Evolutionary conservation across 495 filamentous ascomycete species (phyloP).

Genomic region (Lasiosphaeria miniovina): DNA sequence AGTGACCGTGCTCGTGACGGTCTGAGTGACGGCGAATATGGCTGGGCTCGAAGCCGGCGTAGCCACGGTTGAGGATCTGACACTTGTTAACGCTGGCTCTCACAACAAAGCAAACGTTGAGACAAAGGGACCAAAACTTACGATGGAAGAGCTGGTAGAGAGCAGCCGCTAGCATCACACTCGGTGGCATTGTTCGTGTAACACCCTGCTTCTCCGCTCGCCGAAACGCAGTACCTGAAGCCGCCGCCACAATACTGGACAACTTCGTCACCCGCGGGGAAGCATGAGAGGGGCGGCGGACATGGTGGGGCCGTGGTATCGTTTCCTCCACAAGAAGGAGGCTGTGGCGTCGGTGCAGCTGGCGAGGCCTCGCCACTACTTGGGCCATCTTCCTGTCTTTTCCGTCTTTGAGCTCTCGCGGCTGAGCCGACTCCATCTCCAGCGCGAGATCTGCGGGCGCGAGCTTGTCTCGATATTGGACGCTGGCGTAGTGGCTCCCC

Average conservation of each 20-base stretch:
- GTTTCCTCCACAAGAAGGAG: background rate
- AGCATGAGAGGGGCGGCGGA: slow-evolving; percentile 6
- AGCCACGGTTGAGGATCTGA: background rate
- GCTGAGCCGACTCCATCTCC: background rate
- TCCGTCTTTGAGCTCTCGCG: background rate
- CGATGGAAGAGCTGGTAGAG: background rate
- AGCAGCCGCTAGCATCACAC: slow-evolving; percentile 6
- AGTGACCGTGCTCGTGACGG: slow-evolving; percentile 15
- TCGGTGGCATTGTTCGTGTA: slow-evolving; percentile 7
- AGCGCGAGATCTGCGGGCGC: background rate
- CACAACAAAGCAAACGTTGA: background rate
- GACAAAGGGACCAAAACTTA: background rate
- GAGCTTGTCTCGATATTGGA: background rate
- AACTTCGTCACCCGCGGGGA: background rate
- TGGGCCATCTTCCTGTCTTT: background rate
- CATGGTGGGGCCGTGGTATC: background rate
- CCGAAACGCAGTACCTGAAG: slow-evolving; percentile 13
- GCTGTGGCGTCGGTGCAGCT: background rate
- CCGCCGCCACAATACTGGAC: slow-evolving; percentile 15
- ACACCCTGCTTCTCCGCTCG: slow-evolving; percentile 7
- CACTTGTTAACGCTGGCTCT: background rate
- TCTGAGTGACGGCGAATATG: slow-evolving; percentile 18
- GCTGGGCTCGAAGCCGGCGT: slow-evolving; percentile 2
- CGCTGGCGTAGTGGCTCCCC: background rate
- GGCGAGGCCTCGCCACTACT: background rate